Evolutionary conservation across 345 rosid genomes (phyloP), one percentile per base, ranked within the genome.

Genomic region (Microthlaspi erraticum): DNA sequence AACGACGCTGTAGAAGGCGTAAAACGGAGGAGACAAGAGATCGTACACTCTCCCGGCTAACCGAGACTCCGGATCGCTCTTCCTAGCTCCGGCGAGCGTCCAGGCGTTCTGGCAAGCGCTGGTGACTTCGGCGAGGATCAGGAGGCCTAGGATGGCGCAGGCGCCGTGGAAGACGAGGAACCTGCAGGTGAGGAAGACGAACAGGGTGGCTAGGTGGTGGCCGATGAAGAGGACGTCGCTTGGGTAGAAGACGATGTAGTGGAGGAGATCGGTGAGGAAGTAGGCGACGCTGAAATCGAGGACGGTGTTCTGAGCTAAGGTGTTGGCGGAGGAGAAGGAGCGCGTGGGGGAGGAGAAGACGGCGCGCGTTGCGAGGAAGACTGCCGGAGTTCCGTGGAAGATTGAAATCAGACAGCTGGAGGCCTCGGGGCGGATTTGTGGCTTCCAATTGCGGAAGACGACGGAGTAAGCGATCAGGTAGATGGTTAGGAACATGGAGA

Each of bases 21-120:
- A 91, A 73, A 94, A 89, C 45, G 93, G 93, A 61, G 86, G 85
- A 0, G 94, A 87, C 70, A 93, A 72, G 42, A 72, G 49, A 34
- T 75, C 78, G n/a, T 86, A 81, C 56, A 94, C 77, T 74, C 80
- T 83, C 1, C 72, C 76, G 0, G 97, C 95, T 7, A 79, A 29
- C 26, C 55, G 39, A 7, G 73, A 51, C 55, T 87, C 71, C 5
- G 79, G 75, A 44, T 90, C 97, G 29, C 10, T 12, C 77, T 86
- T 83, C 76, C 93, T 73, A 0, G 75, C 85, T 6, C 81, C 63
- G 17, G 97, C 90, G 5, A 94, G 83, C 0, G 99, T 89, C 99
- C 97, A 94, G 5, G 77, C 80, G 80, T 94, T 91, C 79, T 89
- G 99, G 79, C 96, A 93, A 0, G 81, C 82, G 85, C 99, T 91